Base-by-base conservation (phyloP, 1,139 yeast species). In the Scheffersomyces titani region DNA sequence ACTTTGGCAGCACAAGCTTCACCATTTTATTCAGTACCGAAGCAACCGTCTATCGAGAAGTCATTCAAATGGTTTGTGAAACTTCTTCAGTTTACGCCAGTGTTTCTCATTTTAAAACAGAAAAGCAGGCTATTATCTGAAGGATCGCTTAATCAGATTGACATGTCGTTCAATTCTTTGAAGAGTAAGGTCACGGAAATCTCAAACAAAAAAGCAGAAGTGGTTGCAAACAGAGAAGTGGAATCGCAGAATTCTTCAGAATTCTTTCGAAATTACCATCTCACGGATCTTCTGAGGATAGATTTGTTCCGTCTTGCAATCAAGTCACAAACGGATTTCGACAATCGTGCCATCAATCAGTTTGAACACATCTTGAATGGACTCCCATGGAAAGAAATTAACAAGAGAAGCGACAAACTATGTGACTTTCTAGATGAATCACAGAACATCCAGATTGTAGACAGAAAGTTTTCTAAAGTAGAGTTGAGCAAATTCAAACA, bases 251-350 rank as follows among this genome's bases (percentile, higher is more conserved):
- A 11, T 22, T 5, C n/a, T 13, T 22, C 49, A 5, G n/a, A 57
- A 45, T 52, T 61, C 11, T 56, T 58, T 1, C 62, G 76, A 19
- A 65, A 64, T 44, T 77, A 75, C 60, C 76, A 76, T 54, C 63
- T 75, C 40, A 69, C 76, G 0, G 70, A 71, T 44, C 62, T 77
- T 36, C 52, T 63, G 2, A 63, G 70, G 22, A 61, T 66, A 0
- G 82, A 77, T 57, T 47, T 76, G 1, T 71, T 78, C 47, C 59
- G 60, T 13, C 58, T 74, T 47, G 80, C 81, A 0, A 51, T 72
- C 9, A 63, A 61, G 44, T 40, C 63, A 2, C 62, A 62, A 45
- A 22, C 49, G 18, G 24, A 44, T 7, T 53, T 57, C 45, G 45
- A 47, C 20, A 6, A 20, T 5, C 20, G 16, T 13, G 22, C 49